Base-by-base conservation (phyloP, 805 yeast species). In the Wickerhamomyces strasburgensis region DNA sequence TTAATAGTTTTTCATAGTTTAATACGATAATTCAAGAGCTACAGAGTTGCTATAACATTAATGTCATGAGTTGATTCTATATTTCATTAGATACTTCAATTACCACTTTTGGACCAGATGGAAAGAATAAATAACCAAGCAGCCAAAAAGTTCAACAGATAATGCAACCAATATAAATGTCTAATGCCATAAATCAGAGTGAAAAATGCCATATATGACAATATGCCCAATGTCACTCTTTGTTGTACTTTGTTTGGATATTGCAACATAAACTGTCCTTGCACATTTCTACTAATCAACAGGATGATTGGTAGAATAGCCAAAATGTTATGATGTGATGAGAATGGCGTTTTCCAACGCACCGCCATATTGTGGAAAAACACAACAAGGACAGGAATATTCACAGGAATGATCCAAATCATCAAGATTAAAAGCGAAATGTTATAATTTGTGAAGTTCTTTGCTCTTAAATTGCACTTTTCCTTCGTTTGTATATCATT, bases 151-250 rank as follows among this genome's bases (percentile, higher is more conserved):
- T 87, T 87, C 38, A 83, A 71, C 35, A 87, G 58, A 54, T 84
- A 84, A 50, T 88, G 93, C 32, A 88, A 62, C 84, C 89, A 85
- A 58, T 75, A 89, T n/a, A 90, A 69, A 51, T 86, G 84, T 52
- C 89, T 72, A 5, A 83, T 68, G 2, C 96, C 96, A 59, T 78
- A 86, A 8, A 86, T 51, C 38, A 84, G 57, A 29, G 83, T 63
- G 59, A 84, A 87, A 27, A 74, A 53, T 1, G 75, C 68, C 44
- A 78, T 64, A 55, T 82, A 84, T 0, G 54, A 52, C 30, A 81
- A 49, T 11, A 76, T 49, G 4, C 59, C 42, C 13, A 57, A 55
- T 3, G 72, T 64, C 2, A 65, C 35, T 31, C 53, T 53, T 33
- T 53, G 50, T 24, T 60, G 62, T 2, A 59, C 31, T 16, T 38